These are phyloP conservation scores for Bothriochloa decipiens DNA, from an alignment of 176 grass and related monocot species.

Conservation along the genomic window DNA sequence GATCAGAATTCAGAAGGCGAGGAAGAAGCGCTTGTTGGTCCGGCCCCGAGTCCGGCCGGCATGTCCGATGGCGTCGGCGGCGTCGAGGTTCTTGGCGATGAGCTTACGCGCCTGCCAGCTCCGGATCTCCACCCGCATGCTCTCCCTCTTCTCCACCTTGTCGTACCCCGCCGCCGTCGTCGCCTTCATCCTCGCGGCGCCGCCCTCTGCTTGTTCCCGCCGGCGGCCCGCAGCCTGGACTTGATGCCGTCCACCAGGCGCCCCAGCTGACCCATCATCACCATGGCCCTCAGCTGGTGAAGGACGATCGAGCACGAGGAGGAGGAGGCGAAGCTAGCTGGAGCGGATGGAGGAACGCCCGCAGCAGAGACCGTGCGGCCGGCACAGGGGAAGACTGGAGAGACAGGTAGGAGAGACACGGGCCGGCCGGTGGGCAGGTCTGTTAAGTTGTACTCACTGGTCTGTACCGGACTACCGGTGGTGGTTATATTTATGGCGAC, in stretches of 20 bases:
- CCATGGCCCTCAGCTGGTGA: constrained; percentile 24
- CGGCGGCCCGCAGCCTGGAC: constrained; percentile 51
- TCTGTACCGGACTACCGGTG: neutral
- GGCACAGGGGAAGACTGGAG: neutral
- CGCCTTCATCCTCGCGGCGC: neutral
- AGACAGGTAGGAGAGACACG: neutral
- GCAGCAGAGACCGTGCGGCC: neutral
- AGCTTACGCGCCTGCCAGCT: constrained; percentile 79
- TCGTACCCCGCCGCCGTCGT: constrained; percentile 39
- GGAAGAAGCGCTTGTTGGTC: constrained; percentile 55
- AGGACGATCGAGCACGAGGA: too few relatives aligned
- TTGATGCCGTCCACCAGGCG: constrained; percentile 76
- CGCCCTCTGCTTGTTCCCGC: constrained; percentile 39
- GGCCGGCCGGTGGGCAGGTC: neutral
- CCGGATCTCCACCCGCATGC: constrained; percentile 96
- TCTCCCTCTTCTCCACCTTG: constrained; percentile 92
- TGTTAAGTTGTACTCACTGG: too few relatives aligned
- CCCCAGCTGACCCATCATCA: constrained; percentile 70
- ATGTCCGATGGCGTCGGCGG: constrained; percentile 50
- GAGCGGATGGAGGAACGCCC: neutral
- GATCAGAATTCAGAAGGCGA: constrained; percentile 43
- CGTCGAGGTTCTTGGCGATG: constrained; percentile 91
- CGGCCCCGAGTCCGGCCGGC: neutral
- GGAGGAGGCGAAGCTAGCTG: neutral
- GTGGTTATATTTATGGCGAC: neutral